Evolutionary conservation across 2,329 filamentous ascomycete species (phyloP).

Genomic region (Phoma sp.): DNA sequence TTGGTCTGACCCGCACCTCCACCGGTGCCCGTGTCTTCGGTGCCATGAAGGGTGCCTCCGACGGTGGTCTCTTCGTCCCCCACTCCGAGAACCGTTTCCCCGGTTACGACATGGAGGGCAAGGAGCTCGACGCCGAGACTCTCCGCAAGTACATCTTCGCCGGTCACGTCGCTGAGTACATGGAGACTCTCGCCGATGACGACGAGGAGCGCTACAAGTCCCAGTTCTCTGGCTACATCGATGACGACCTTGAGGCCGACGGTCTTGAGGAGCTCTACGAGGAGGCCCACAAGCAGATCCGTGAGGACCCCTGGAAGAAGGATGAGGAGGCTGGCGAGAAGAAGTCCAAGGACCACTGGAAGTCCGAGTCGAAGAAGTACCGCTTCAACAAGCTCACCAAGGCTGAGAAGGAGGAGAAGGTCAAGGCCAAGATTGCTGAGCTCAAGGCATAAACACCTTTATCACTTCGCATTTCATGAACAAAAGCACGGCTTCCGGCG

Average conservation of each 20-base stretch:
- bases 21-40: conserved; percentile 99
- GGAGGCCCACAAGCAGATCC: conserved; percentile 95
- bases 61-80: conserved; percentile 95
- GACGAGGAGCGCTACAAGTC: conserved; percentile 99
- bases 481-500: conserved; percentile 48
- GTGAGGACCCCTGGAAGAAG: conserved; percentile 98
- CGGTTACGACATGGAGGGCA: conserved; percentile 93
- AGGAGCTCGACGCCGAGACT: conserved; percentile 96
- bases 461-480: conserved; percentile 36
- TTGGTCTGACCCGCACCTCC: conserved; percentile 95
- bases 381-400: conserved; percentile 77
- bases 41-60: conserved; percentile 99
- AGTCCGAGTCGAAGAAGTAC: conserved; percentile 94
- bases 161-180: conserved; percentile 99
- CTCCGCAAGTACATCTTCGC: conserved; percentile 99
- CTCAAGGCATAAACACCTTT: conserved; percentile 61
- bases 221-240: conserved; percentile 98
- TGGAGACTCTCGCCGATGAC: conserved; percentile 99
- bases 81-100: conserved; percentile 99
- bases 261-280: conserved; percentile 95
- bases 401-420: conserved; percentile 81
- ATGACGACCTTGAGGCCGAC: conserved; percentile 95
- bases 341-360: conserved; percentile 98
- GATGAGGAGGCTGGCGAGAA: conserved; percentile 74
- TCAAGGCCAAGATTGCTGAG: conserved; percentile 91